Evolutionary conservation across 352 stramenopile species (phyloP), one percentile per base, ranked within the genome.

Genomic region (Globisporangium polare): DNA sequence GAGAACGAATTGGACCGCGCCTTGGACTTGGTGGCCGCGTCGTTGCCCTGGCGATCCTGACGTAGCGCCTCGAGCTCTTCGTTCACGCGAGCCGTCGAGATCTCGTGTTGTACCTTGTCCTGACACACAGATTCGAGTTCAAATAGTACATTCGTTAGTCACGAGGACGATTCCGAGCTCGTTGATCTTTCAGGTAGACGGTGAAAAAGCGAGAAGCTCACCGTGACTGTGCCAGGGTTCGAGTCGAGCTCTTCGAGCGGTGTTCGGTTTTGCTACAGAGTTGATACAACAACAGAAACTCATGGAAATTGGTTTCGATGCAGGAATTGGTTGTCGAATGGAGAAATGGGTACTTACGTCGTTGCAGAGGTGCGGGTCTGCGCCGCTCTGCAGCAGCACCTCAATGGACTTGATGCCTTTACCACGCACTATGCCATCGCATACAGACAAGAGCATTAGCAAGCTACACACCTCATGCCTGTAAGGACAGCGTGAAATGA

Each of bases 211-310:
- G 18, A 24, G 18, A 17, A 46, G 41, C 43, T 24, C 43, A 90
- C 80, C 59, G 66, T 75, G 39, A 68, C 59, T n/a, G 60, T 58
- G 41, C 54, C 56, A 2, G 68, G 53, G 13, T 61, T 55, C 0
- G 67, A 62, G 58, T 91, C 73, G 12, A 89, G 66, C 51, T 88
- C 82, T 57, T 89, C 79, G 0, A 91, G 62, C 5, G 82, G 77
- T 24, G 79, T 91, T 5, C 71, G 80, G 26, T 85, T 88, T 81
- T 88, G 75, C 81, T 90, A 12, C 7, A 7, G 15, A 46, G 18
- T 46, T 46, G 41, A 12, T 20, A n/a, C n/a, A n/a, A n/a, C n/a
- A 10, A 46, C n/a, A 46, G 22, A 46, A 39, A 39, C 37, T 39
- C 41, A 45, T 20, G 18, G 41, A 46, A 46, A 46, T 46, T 46